These are phyloP conservation scores for Recurvomyces mirabilis DNA, from an alignment of 495 filamentous ascomycete genomes.

Conservation along the genomic window DNA sequence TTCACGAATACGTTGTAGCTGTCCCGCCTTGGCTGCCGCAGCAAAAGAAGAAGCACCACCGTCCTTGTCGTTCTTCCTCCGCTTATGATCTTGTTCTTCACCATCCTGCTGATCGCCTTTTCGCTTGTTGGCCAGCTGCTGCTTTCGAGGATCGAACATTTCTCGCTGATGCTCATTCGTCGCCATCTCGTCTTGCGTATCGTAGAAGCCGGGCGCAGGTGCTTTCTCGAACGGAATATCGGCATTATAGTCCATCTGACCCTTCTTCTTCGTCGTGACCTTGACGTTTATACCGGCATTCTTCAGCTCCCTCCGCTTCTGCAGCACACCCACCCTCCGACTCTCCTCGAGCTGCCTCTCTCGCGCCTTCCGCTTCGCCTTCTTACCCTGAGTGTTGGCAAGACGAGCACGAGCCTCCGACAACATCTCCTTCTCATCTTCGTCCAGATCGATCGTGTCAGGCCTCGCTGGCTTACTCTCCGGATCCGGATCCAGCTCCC, in stretches of 20 bases:
- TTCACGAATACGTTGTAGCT: slow-evolving; percentile 91
- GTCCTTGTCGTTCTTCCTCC: slow-evolving; percentile 75
- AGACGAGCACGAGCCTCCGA: slow-evolving; percentile 92
- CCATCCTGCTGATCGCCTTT: slow-evolving; percentile 77
- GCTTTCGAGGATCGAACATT: slow-evolving; percentile 86
- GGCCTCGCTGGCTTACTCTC: slow-evolving; percentile 95
- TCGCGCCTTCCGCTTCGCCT: slow-evolving; percentile 94
- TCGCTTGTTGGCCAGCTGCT: slow-evolving; percentile 88
- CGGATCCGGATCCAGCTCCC: slow-evolving; percentile 90
- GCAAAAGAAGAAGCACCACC: slow-evolving; percentile 62
- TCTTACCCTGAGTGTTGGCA: slow-evolving; percentile 97
- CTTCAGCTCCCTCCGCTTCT: slow-evolving; percentile 93
- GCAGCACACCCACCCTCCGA: slow-evolving; percentile 72
- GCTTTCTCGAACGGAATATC: slow-evolving; percentile 96
- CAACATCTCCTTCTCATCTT: slow-evolving; percentile 99
- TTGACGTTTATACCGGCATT: slow-evolving; percentile 98
- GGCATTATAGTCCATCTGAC: slow-evolving; percentile 98
- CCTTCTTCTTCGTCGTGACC: slow-evolving; percentile 79
- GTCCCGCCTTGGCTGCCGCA: slow-evolving; percentile 85
- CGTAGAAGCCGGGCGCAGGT: slow-evolving; percentile 82
- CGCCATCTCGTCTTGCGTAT: slow-evolving; percentile 68
- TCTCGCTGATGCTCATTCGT: slow-evolving; percentile 80
- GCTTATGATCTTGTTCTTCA: slow-evolving; percentile 55
- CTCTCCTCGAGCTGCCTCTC: slow-evolving; percentile 95
- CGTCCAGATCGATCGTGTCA: slow-evolving; percentile 94